Evolutionary conservation across 306 rosid genomes (phyloP).

Genomic region (Spatholobus suberectus): DNA sequence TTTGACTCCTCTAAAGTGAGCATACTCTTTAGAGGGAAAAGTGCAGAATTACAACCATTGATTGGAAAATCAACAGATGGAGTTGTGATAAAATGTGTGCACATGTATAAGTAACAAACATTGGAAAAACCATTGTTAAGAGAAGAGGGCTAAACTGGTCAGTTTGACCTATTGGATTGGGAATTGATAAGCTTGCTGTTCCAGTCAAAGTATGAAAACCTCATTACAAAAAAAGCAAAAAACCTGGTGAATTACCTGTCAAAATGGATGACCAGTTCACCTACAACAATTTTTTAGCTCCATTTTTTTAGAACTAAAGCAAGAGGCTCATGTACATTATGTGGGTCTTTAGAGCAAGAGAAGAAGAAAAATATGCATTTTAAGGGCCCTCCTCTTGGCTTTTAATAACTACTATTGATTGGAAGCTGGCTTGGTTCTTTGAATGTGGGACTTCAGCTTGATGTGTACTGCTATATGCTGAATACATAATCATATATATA

Average conservation of each 20-base stretch:
- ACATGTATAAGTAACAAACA: not conserved
- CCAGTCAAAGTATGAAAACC: not conserved
- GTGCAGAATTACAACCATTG: not conserved
- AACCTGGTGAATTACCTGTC: not conserved
- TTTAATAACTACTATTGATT: not conserved
- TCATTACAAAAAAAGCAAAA: not conserved
- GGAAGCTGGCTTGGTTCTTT: constrained; percentile 6
- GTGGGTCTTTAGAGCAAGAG: not conserved
- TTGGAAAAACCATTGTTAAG: not conserved
- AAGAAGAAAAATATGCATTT: not conserved
- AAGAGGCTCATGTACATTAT: not conserved
- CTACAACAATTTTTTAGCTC: not conserved
- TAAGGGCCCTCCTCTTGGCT: not conserved
- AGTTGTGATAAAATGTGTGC: not conserved
- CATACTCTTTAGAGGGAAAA: not conserved
- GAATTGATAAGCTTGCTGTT: not conserved
- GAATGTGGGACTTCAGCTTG: not conserved
- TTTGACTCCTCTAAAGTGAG: not conserved
- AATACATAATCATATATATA: not conserved
- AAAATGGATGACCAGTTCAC: not conserved
- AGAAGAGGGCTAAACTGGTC: not conserved
- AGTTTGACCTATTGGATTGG: not conserved
- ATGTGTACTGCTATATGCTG: not conserved
- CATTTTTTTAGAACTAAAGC: not conserved
- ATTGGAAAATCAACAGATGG: not conserved